Conservation (phyloP, 306 rosid genomes). For the Parietaria judaica region DNA sequence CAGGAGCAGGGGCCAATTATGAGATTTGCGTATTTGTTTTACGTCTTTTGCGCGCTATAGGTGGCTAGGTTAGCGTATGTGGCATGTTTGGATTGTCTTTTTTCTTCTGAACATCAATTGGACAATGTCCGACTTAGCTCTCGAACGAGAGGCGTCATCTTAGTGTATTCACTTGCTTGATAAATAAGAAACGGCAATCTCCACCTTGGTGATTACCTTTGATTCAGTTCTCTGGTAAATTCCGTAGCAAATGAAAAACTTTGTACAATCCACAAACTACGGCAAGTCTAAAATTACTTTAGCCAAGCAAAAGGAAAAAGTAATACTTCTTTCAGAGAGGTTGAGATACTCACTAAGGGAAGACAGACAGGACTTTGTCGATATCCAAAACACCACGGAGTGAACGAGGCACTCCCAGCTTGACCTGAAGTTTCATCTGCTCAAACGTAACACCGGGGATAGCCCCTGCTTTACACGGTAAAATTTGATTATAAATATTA, state of each 20-base stretch:
- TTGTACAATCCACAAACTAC: neutral
- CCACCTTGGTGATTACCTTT: too few relatives aligned
- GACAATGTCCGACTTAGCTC: too few relatives aligned
- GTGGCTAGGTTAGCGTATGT: too few relatives aligned
- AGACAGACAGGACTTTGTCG: constrained; percentile 79
- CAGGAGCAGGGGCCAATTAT: too few relatives aligned
- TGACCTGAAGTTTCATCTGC: constrained; percentile 86
- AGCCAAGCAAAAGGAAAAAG: neutral
- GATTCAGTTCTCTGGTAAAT: too few relatives aligned
- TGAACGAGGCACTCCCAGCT: constrained; percentile 79
- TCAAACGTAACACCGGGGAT: constrained; percentile 83
- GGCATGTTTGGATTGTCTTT: too few relatives aligned
- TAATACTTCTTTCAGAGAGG: neutral
- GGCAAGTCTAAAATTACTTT: neutral
- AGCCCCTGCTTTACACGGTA: constrained; percentile 46
- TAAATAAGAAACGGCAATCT: too few relatives aligned
- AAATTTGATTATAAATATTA: neutral
- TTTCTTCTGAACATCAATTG: too few relatives aligned
- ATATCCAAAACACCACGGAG: constrained; percentile 70
- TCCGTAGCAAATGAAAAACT: neutral
- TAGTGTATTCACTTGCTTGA: too few relatives aligned
- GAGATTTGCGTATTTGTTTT: too few relatives aligned
- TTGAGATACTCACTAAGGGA: constrained; percentile 72
- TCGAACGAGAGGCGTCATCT: too few relatives aligned
- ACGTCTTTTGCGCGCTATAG: too few relatives aligned